Evolutionary conservation across 1,139 yeast genomes (phyloP).

Genomic region (Hanseniaspora sp.): DNA sequence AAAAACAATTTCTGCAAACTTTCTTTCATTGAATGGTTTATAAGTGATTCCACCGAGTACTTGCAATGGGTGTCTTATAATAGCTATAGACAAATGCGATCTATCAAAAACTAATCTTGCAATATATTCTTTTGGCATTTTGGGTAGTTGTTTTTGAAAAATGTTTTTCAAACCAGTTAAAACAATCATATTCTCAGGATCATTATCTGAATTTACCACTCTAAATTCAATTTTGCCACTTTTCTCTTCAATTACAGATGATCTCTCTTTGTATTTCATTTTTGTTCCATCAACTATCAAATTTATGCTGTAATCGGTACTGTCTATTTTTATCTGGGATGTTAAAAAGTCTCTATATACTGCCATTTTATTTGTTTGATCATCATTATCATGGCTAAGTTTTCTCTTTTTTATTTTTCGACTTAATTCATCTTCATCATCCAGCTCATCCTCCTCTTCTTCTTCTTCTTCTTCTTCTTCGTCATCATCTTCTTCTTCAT

Average conservation of each 20-base stretch:
- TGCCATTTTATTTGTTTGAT: constrained; percentile 18
- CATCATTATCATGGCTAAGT: constrained; percentile 20
- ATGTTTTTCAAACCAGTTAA: constrained; percentile 90
- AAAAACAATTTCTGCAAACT: constrained; percentile 94
- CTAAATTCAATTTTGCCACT: constrained; percentile 88
- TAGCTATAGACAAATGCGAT: constrained; percentile 90
- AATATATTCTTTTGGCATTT: constrained; percentile 96
- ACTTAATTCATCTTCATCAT: constrained; percentile 22
- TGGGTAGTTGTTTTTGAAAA: constrained; percentile 92
- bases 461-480: neutral
- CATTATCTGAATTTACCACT: constrained; percentile 89
- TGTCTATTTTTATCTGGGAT: constrained; percentile 10
- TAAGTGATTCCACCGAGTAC: constrained; percentile 98
- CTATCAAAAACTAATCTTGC: constrained; percentile 89
- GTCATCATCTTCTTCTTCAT: neutral
- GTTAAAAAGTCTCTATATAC: constrained; percentile 10
- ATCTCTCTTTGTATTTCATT: constrained; percentile 80
- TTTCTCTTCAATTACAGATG: constrained; percentile 85
- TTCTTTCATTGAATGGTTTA: constrained; percentile 80
- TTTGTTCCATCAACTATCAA: constrained; percentile 50
- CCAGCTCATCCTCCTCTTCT: neutral
- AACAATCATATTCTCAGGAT: constrained; percentile 77
- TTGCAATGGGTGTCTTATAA: constrained; percentile 79
- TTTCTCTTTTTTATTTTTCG: constrained; percentile 20
- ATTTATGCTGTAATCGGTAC: constrained; percentile 25